Conservation (phyloP, 805 yeast genomes). For the Phaffomyces antillensis region DNA sequence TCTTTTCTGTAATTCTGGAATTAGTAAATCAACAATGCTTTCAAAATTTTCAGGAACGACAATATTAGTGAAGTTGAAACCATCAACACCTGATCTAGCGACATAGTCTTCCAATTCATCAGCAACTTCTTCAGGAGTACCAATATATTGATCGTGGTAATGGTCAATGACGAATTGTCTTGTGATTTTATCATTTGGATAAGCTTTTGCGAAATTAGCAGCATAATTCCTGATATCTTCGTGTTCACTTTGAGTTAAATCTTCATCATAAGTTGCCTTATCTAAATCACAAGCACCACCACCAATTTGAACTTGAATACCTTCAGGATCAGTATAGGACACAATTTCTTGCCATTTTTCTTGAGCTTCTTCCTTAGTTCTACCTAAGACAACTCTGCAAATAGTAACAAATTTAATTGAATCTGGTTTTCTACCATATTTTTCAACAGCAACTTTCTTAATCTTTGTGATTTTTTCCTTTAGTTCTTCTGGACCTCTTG, state of each 20-base stretch:
- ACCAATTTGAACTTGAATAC: slow-evolving; percentile 37
- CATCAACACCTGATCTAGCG: slow-evolving; percentile 33
- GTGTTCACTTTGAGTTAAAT: slow-evolving; percentile 2
- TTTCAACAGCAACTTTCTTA: slow-evolving; percentile 27
- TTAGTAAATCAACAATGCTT: slow-evolving; percentile 28
- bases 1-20: slow-evolving; percentile 29
- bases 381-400: slow-evolving; percentile 30
- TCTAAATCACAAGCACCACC: slow-evolving; percentile 33
- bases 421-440: slow-evolving; percentile 29
- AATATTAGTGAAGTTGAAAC: slow-evolving; percentile 33
- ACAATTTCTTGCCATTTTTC: slow-evolving; percentile 27
- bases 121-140: slow-evolving; percentile 25
- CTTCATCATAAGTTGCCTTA: slow-evolving; percentile 19
- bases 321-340: slow-evolving; percentile 31
- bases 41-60: slow-evolving; percentile 32
- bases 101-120: slow-evolving; percentile 33
- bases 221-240: slow-evolving; percentile 16
- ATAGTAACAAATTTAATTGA: slow-evolving; percentile 32
- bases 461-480: slow-evolving; percentile 26
- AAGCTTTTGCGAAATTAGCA: slow-evolving; percentile 7
- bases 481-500: slow-evolving; percentile 28
- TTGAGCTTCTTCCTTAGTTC: slow-evolving; percentile 34
- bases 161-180: slow-evolving; percentile 2
- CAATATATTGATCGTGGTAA: slow-evolving; percentile 1
- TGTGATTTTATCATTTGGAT: slow-evolving; percentile 1